These are phyloP conservation scores for Tricharina praecox DNA, from an alignment of 495 filamentous ascomycete genomes.

Conservation along the genomic window DNA sequence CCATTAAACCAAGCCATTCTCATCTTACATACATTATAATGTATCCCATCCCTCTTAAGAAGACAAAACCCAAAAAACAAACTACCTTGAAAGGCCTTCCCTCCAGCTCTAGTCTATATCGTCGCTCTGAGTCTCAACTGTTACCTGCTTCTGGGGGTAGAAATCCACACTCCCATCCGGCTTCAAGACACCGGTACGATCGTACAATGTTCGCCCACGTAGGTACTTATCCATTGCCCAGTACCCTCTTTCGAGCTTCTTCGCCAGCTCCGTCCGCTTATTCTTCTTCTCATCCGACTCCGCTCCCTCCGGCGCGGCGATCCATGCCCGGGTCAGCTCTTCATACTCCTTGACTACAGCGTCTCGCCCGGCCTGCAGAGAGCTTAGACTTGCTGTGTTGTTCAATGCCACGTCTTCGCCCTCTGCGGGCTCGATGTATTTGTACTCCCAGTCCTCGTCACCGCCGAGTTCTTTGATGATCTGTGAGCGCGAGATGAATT, in stretches of 20 bases:
- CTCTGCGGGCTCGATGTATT: constrained; percentile 55
- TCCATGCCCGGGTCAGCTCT: constrained; percentile 53
- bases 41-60: too few relatives aligned
- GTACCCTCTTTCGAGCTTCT: constrained; percentile 53
- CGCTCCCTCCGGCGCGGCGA: constrained; percentile 27
- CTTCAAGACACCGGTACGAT: constrained; percentile 51
- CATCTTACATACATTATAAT: too few relatives aligned
- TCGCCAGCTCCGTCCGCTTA: constrained; percentile 38
- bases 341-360: constrained; percentile 52
- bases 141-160: constrained; percentile 31
- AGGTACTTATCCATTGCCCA: constrained; percentile 71
- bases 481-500: constrained; percentile 51
- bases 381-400: constrained; percentile 45
- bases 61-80: too few relatives aligned
- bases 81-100: too few relatives aligned
- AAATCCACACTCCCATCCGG: constrained; percentile 50
- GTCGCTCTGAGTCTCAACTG: constrained; percentile 32
- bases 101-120: constrained; percentile 44
- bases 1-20: too few relatives aligned
- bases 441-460: constrained; percentile 61
- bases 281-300: constrained; percentile 30
- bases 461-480: constrained; percentile 72
- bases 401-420: constrained; percentile 38
- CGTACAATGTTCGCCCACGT: constrained; percentile 54
- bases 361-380: constrained; percentile 42